Evolutionary conservation across 106 monocot genomes (phyloP).

Genomic region (Gastrodia elata): DNA sequence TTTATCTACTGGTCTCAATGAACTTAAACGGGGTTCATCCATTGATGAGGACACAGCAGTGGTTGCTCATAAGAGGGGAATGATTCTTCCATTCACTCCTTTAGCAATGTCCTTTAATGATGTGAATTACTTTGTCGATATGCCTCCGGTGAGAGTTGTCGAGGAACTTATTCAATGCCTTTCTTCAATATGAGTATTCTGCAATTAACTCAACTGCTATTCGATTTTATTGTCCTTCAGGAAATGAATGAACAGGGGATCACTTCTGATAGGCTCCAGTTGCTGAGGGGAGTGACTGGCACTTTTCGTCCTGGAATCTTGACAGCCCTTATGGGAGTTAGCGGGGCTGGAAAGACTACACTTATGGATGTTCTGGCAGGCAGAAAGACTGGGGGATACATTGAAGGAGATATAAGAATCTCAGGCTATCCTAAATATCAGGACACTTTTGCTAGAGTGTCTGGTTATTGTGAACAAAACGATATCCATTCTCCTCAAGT

Average conservation of each 20-base stretch:
- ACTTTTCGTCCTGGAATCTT: constrained; percentile 54
- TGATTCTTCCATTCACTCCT: constrained; percentile 90
- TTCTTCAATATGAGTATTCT: not conserved
- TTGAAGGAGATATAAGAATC: constrained; percentile 55
- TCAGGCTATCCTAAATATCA: constrained; percentile 60
- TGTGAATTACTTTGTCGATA: constrained; percentile 87
- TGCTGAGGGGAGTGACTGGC: constrained; percentile 39
- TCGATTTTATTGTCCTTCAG: constrained; percentile 6
- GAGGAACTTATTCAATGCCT: not conserved
- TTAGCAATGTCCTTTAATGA: constrained; percentile 88
- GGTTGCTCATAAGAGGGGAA: constrained; percentile 53
- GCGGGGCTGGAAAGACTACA: constrained; percentile 71
- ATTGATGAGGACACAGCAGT: constrained; percentile 15
- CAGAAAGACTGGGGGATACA: constrained; percentile 63
- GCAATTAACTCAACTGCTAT: not conserved
- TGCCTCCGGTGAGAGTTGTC: constrained; percentile 65
- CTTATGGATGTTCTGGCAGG: constrained; percentile 75
- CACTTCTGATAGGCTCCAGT: constrained; percentile 40
- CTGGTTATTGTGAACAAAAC: constrained; percentile 67
- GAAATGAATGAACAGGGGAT: constrained; percentile 71
- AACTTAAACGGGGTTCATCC: constrained; percentile 12
- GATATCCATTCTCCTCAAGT: constrained; percentile 77
- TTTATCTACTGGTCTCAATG: constrained; percentile 11
- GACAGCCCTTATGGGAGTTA: constrained; percentile 68
- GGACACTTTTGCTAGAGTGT: constrained; percentile 57